A percentile compares a stretch with the other conserved stretches of the same genome.
Evolutionary conservation across 768 basidiomycete genomes (phyloP).

Genomic region (Ramaria sp.): DNA sequence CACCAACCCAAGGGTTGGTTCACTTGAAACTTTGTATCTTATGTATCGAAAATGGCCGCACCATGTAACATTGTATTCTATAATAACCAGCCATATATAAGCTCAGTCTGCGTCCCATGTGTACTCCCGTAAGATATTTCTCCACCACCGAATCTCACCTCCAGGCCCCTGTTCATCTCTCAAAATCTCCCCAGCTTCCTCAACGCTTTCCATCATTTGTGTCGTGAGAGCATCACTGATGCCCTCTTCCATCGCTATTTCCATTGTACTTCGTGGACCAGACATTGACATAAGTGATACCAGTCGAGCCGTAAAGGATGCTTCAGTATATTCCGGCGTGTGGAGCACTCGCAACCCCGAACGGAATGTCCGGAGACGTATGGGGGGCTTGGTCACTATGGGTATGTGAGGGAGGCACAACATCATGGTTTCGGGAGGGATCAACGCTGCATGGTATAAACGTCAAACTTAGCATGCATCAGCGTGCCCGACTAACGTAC

Average conservation of each 20-base stretch:
- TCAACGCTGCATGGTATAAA: slow-evolving; percentile 46
- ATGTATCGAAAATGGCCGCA: neutral
- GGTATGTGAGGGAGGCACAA: slow-evolving; percentile 62
- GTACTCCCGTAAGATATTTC: slow-evolving; percentile 56
- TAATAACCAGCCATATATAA: neutral
- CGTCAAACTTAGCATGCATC: neutral
- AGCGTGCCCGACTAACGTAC: slow-evolving; percentile 31
- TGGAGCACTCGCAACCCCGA: slow-evolving; percentile 78
- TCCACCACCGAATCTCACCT: slow-evolving; percentile 64
- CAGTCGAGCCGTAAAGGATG: slow-evolving; percentile 60
- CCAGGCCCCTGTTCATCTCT: slow-evolving; percentile 50
- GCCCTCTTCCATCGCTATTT: slow-evolving; percentile 62
- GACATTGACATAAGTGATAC: slow-evolving; percentile 38
- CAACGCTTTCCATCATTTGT: slow-evolving; percentile 72
- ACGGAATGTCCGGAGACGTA: slow-evolving; percentile 54
- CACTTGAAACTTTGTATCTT: slow-evolving; percentile 19
- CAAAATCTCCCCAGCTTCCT: slow-evolving; percentile 58
- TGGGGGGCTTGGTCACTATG: slow-evolving; percentile 51
- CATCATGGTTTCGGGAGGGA: slow-evolving; percentile 83
- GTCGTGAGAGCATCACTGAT: slow-evolving; percentile 62
- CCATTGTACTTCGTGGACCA: slow-evolving; percentile 35
- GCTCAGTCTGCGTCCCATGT: slow-evolving; percentile 51
- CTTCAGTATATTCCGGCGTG: slow-evolving; percentile 62
- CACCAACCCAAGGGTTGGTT: slow-evolving; percentile 49
- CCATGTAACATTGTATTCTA: neutral